Percentiles rank a stretch among this genome's conserved stretches.
These are phyloP conservation scores for Phaeotremella fagi DNA, from an alignment of 768 basidiomycete genomes.

Conservation along the genomic window DNA sequence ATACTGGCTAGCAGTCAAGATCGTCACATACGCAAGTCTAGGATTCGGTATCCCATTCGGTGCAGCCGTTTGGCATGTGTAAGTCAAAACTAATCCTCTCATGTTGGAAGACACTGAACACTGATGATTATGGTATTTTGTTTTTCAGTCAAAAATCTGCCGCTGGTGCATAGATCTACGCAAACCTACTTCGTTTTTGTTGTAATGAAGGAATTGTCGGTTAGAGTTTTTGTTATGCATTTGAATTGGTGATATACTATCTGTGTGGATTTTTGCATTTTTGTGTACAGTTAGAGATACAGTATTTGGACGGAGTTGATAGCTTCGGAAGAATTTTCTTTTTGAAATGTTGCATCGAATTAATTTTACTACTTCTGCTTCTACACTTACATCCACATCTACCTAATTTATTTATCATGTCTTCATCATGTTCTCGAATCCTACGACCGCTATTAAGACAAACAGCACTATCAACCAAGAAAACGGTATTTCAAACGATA, in stretches of 20 bases:
- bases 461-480: too few relatives aligned
- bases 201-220: too few relatives aligned
- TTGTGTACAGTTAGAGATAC: background rate
- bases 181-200: background rate
- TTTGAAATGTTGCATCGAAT: background rate
- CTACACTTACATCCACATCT: background rate
- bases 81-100: slow-evolving; percentile 14
- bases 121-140: background rate
- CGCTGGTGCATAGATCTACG: slow-evolving; percentile 8
- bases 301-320: background rate
- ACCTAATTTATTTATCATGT: background rate
- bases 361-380: too few relatives aligned
- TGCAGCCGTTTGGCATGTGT: slow-evolving; percentile 43
- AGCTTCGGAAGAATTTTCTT: background rate
- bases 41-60: slow-evolving; percentile 45
- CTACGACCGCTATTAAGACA: too few relatives aligned
- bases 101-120: background rate
- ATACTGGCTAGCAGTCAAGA: slow-evolving; percentile 34
- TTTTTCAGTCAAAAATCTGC: slow-evolving; percentile 12
- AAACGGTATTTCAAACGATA: too few relatives aligned
- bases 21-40: slow-evolving; percentile 22
- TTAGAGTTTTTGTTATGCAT: too few relatives aligned
- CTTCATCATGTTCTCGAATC: background rate
- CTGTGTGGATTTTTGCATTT: background rate
- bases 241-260: background rate